phyloP scores from a whole-genome alignment of 441 rosid species.

The Metrosideros polymorpha region DNA sequence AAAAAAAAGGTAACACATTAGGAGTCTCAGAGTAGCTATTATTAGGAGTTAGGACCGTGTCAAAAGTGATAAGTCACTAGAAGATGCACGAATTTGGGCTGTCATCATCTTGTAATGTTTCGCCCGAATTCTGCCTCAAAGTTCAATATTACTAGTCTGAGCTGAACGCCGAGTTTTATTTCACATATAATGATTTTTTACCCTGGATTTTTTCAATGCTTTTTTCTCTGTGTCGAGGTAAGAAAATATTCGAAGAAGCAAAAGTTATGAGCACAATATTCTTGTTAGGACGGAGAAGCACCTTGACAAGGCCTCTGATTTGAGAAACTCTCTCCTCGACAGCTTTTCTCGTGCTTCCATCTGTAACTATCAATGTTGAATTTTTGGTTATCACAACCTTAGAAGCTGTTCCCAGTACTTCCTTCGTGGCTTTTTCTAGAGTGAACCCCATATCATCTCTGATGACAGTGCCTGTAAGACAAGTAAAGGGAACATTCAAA shows the following conservation, averaged over 20 bases:
- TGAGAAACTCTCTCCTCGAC: conserved; percentile 71
- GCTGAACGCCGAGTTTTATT: neutral
- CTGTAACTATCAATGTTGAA: conserved; percentile 70
- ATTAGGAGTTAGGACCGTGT: neutral
- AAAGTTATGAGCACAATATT: neutral
- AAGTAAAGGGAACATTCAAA: conserved; percentile 1
- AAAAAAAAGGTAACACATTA: neutral
- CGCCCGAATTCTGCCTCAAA: neutral
- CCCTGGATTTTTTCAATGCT: neutral
- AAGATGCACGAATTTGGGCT: neutral
- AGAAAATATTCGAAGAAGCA: neutral
- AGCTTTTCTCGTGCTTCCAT: conserved; percentile 59
- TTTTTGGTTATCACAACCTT: conserved; percentile 67
- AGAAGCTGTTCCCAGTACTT: conserved; percentile 64
- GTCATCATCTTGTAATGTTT: neutral
- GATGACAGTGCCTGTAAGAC: conserved; percentile 61
- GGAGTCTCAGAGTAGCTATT: neutral
- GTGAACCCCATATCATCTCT: conserved; percentile 77
- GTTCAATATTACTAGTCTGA: neutral
- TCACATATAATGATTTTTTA: neutral
- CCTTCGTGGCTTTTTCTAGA: conserved; percentile 64
- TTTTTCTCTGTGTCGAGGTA: neutral
- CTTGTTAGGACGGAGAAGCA: conserved; percentile 2
- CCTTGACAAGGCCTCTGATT: conserved; percentile 60
- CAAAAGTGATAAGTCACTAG: neutral